A percentile compares a stretch with the other conserved stretches of the same genome.
Evolutionary conservation across 176 grass and related monocot genomes (phyloP).

Genomic region (Rhynchospora breviuscula): DNA sequence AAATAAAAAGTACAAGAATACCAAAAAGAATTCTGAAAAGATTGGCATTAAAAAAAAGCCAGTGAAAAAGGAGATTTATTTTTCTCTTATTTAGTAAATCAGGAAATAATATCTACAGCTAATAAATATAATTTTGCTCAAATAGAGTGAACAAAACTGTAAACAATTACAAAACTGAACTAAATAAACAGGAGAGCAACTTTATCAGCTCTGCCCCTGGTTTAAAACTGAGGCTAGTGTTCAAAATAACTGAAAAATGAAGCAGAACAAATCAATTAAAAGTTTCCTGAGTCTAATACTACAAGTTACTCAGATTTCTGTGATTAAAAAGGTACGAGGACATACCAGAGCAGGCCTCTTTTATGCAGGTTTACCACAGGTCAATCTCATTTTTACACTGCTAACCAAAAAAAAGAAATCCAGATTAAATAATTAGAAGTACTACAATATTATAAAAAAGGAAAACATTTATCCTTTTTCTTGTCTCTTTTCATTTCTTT

Average conservation of each 20-base stretch:
- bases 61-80: neutral
- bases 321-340: neutral
- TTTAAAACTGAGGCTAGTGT: neutral
- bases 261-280: neutral
- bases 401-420: neutral
- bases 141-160: constrained; percentile 10
- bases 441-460: neutral
- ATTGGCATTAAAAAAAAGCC: neutral
- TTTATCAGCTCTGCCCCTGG: neutral
- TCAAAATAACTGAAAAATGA: constrained; percentile 4
- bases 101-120: neutral
- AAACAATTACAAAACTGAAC: neutral
- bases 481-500: neutral
- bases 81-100: neutral
- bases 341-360: neutral
- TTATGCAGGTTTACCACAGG: neutral
- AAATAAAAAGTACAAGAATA: neutral
- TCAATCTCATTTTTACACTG: constrained; percentile 12
- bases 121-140: neutral
- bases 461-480: neutral
- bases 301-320: neutral
- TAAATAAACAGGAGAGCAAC: neutral
- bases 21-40: neutral
- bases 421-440: neutral
- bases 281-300: neutral